Evolutionary conservation across 1,284 basidiomycete genomes (phyloP).

Genomic region (Anthracocystis setariae): DNA sequence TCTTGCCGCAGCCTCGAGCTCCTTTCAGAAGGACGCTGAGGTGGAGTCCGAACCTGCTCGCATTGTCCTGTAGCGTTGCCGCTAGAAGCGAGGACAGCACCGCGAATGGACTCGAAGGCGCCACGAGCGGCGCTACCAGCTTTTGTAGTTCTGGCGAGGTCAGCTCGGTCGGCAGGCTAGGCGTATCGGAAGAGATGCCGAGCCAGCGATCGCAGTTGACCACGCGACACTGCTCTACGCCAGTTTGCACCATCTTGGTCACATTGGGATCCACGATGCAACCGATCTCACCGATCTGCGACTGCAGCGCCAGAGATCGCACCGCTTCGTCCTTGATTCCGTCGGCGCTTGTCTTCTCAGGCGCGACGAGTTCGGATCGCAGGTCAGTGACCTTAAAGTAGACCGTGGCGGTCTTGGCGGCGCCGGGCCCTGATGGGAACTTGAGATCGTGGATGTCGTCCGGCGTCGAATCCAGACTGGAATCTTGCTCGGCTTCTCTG

Average conservation of each 20-base stretch:
- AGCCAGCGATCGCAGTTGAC: conserved; percentile 75
- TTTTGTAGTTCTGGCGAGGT: conserved; percentile 10
- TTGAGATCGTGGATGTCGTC: conserved; percentile 61
- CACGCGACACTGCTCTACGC: conserved; percentile 77
- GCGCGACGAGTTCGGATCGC: conserved; percentile 73
- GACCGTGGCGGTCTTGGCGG: conserved; percentile 70
- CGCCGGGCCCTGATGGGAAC: conserved; percentile 20
- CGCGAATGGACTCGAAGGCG: conserved; percentile 40
- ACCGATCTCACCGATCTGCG: conserved; percentile 77
- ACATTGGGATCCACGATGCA: conserved; percentile 73
- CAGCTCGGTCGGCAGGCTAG: conserved; percentile 31
- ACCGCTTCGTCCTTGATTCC: conserved; percentile 21
- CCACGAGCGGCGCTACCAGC: conserved; percentile 35
- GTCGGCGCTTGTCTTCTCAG: conserved; percentile 64
- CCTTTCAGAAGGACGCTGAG: conserved; percentile 77
- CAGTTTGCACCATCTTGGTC: conserved; percentile 82
- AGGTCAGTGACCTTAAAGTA: conserved; percentile 85
- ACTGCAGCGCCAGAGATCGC: conserved; percentile 34
- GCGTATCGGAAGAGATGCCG: conserved; percentile 69
- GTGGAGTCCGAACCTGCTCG: conserved; percentile 55
- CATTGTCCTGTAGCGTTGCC: conserved; percentile 56
- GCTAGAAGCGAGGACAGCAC: conserved; percentile 49
- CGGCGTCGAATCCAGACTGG: conserved; percentile 60
- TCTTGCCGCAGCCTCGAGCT: conserved; percentile 79
- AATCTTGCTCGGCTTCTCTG: conserved; percentile 42